Conservation (phyloP, 2,329 filamentous ascomycete genomes). For the Herpotrichia juniperi region DNA sequence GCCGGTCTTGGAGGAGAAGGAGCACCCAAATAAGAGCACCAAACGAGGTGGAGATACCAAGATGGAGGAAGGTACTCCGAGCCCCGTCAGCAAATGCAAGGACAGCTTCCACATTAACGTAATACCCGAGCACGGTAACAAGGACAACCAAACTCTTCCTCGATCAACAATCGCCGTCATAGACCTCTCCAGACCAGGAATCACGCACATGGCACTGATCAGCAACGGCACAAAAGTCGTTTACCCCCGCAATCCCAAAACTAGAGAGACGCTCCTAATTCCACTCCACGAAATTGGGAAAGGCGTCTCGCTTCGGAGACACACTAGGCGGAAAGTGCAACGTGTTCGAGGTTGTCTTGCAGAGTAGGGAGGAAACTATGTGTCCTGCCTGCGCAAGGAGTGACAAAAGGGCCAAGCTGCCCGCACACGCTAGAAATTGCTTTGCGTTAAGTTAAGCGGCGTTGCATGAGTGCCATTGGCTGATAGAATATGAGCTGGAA, state of each 20-base stretch:
- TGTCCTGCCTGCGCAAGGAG: slow-evolving; percentile 31
- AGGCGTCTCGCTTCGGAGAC: slow-evolving; percentile 22
- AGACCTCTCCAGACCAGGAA: slow-evolving; percentile 6
- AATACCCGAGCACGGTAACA: neutral
- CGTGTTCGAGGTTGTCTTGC: slow-evolving; percentile 32
- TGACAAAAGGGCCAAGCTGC: slow-evolving; percentile 24
- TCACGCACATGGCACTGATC: neutral
- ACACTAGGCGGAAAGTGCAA: slow-evolving; percentile 22
- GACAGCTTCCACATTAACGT: neutral
- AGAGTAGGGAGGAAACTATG: slow-evolving; percentile 26
- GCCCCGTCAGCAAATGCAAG: neutral
- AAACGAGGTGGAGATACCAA: neutral
- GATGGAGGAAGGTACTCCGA: neutral
- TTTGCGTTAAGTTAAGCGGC: slow-evolving; percentile 27
- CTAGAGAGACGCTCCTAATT: slow-evolving; percentile 16
- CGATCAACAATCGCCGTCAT: slow-evolving; percentile 2
- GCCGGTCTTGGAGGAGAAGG: slow-evolving; percentile 1
- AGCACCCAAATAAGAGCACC: neutral
- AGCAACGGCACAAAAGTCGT: slow-evolving; percentile 10
- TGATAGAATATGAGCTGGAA: neutral
- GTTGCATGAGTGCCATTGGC: neutral
- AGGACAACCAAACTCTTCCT: neutral
- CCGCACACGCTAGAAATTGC: slow-evolving; percentile 30
- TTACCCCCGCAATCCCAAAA: slow-evolving; percentile 18
- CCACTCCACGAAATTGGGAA: slow-evolving; percentile 28